Percentiles rank a stretch among this genome's conserved stretches.
phyloP scores from a whole-genome alignment of 2,329 filamentous ascomycete species.

The Fusarium siculi region DNA sequence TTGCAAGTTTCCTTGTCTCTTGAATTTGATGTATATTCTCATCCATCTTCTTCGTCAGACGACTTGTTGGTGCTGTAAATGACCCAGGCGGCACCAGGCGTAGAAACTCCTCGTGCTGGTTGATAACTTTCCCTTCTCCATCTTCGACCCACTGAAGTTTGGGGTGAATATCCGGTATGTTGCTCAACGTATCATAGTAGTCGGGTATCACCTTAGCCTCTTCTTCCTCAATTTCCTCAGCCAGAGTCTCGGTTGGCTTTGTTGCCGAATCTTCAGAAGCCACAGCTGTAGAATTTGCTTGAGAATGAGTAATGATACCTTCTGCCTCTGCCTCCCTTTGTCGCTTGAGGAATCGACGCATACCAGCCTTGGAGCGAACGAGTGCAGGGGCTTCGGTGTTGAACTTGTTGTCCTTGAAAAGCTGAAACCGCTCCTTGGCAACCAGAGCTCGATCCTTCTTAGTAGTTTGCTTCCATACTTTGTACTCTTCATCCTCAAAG shows the following conservation, averaged over 20 bases:
- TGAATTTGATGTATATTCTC: conserved; percentile 95
- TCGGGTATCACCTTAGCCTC: conserved; percentile 88
- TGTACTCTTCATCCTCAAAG: conserved; percentile 93
- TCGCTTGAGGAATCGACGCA: conserved; percentile 87
- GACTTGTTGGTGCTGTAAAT: conserved; percentile 80
- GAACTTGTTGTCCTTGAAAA: conserved; percentile 87
- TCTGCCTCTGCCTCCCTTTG: conserved; percentile 74
- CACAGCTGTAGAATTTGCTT: conserved; percentile 51
- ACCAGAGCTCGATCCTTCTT: conserved; percentile 92
- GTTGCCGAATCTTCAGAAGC: conserved; percentile 60
- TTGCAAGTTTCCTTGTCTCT: conserved; percentile 93
- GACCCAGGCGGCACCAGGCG: conserved; percentile 78
- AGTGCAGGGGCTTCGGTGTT: conserved; percentile 90
- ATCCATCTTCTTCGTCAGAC: conserved; percentile 82
- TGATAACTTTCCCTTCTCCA: conserved; percentile 86
- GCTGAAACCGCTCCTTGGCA: conserved; percentile 83
- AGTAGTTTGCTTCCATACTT: conserved; percentile 98
- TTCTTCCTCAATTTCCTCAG: conserved; percentile 93
- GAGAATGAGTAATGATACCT: conserved; percentile 52
- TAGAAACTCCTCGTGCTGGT: conserved; percentile 87
- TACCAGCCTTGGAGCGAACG: conserved; percentile 84
- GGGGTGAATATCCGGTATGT: conserved; percentile 84
- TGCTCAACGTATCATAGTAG: conserved; percentile 90
- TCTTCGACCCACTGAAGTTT: conserved; percentile 91
- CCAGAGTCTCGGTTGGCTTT: conserved; percentile 77